Percentiles rank a stretch among this genome's conserved stretches.
phyloP scores from a whole-genome alignment of 2,329 filamentous ascomycete species.

The Fusarium lateritium region DNA sequence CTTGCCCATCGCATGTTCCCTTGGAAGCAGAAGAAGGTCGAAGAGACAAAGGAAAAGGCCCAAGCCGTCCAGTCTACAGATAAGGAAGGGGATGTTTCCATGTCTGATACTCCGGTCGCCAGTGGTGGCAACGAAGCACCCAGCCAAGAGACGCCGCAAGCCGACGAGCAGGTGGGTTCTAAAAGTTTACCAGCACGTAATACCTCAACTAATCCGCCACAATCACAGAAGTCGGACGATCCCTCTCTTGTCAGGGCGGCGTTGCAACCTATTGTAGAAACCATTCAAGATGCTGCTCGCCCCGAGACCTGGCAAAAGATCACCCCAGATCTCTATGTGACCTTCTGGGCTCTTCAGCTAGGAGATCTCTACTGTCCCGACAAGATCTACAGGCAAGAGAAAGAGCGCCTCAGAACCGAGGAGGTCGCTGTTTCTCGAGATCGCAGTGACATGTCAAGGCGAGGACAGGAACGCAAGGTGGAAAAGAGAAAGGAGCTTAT shows the following conservation, averaged over 20 bases:
- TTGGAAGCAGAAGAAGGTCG: constrained; percentile 56
- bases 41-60: constrained; percentile 49
- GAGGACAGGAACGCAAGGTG: constrained; percentile 73
- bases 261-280: constrained; percentile 80
- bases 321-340: constrained; percentile 85
- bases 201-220: constrained; percentile 45
- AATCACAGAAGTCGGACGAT: constrained; percentile 54
- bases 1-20: constrained; percentile 75
- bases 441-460: constrained; percentile 78
- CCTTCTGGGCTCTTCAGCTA: constrained; percentile 92
- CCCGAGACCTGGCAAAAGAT: constrained; percentile 77
- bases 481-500: constrained; percentile 78
- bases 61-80: constrained; percentile 56
- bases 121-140: constrained; percentile 48
- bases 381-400: constrained; percentile 83
- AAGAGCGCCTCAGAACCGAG: constrained; percentile 76
- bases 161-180: constrained; percentile 54
- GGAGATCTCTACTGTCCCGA: constrained; percentile 85
- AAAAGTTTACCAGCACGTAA: constrained; percentile 22
- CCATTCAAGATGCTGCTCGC: constrained; percentile 74
- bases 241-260: constrained; percentile 51
- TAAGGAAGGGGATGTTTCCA: constrained; percentile 71
- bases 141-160: constrained; percentile 46
- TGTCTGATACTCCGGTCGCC: constrained; percentile 58
- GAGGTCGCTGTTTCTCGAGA: constrained; percentile 78